Base-by-base conservation (phyloP, 768 basidiomycete genomes). In the Boletus pseudopeckii region DNA sequence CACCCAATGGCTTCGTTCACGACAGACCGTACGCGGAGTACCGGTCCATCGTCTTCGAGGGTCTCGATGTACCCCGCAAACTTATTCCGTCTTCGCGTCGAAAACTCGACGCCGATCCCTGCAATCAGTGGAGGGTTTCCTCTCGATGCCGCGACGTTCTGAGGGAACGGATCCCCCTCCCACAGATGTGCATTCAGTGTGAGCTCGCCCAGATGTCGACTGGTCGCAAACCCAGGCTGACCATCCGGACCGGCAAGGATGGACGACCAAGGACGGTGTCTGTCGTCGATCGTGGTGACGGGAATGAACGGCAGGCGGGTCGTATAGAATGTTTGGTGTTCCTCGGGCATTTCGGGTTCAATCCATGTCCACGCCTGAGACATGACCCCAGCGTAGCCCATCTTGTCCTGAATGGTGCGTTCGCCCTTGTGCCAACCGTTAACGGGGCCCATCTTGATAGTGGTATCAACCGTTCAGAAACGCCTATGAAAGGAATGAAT, bases 1-100 rank as follows among this genome's bases (percentile, higher is more conserved):
- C 59, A 84, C 84, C 83, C 84, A 20, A 86, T 68, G 6, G 85
- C 78, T 56, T 86, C 71, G 58, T 83, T 77, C 17, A 86, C 80
- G 9, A 61, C 44, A 2, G 57, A 48, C 45, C 17, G 55, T 15
- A 83, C 44, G 34, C 74, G 72, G 7, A 85, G 52, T 4, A 68
- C 22, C 14, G 71, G 50, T 1, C 63, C 56, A 28, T 68, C 65
- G 30, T 59, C 49, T 40, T 74, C 65, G 17, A 78, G 50, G 7
- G 64, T 69, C 6, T 71, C 61, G 10, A 84, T 66, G 20, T 65
- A 66, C 15, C 85, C 85, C 0, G 83, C 84, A 54, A 86, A 80
- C 63, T 86, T 86, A 58, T 83, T 84, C 51, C 85, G 74, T 57
- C 81, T 65, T 20, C 85, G 67, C 3, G 82, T 85, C 32, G 76